A percentile compares a stretch with the other conserved stretches of the same genome.
These are phyloP conservation scores for Aurinia saxatilis DNA, from an alignment of 345 rosid genomes.

Conservation along the genomic window DNA sequence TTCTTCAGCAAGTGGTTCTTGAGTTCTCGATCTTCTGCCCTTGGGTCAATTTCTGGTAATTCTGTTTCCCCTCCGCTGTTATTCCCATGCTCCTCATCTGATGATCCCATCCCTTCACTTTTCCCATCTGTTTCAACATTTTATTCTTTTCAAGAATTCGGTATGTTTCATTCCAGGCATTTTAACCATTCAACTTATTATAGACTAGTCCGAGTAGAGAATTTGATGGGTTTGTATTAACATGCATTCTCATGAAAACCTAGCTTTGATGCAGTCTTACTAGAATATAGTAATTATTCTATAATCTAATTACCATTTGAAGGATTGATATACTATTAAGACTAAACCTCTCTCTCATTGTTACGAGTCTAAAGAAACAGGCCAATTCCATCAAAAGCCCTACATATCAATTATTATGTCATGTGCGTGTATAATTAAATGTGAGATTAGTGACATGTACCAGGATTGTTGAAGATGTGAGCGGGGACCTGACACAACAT, in stretches of 20 bases:
- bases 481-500: constrained; percentile 64
- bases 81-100: constrained; percentile 32
- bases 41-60: constrained; percentile 76
- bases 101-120: constrained; percentile 72
- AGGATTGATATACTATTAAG: background rate
- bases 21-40: constrained; percentile 90
- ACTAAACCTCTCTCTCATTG: background rate
- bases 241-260: too few relatives aligned
- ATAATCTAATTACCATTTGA: background rate
- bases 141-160: background rate
- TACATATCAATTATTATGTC: constrained; percentile 5
- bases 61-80: constrained; percentile 43
- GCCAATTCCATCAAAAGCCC: constrained; percentile 14
- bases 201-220: too few relatives aligned
- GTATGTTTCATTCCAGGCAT: background rate
- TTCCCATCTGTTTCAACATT: constrained; percentile 56
- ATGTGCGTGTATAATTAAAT: background rate
- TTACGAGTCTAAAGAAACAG: background rate
- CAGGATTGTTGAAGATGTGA: constrained; percentile 69
- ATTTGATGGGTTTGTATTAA: background rate
- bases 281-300: too few relatives aligned
- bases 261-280: too few relatives aligned
- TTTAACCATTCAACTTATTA: background rate
- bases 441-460: constrained; percentile 31
- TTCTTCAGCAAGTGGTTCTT: constrained; percentile 87